Conservation (phyloP, 495 filamentous ascomycete species). For the Delitschia confertaspora region DNA sequence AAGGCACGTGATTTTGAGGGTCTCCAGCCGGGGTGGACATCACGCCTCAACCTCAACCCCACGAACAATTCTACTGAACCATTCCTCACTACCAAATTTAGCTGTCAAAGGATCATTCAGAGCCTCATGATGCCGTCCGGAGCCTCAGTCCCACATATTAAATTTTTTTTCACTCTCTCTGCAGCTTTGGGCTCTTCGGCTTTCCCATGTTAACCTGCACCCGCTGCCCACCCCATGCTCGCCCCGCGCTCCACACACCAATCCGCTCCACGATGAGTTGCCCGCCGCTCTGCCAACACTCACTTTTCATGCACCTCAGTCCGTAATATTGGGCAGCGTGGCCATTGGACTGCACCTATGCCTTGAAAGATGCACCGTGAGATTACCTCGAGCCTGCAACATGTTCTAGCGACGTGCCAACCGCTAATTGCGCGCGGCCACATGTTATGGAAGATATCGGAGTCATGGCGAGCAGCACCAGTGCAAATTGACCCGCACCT, state of each 20-base stretch:
- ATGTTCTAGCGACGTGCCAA: constrained; percentile 18
- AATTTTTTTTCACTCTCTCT: too few relatives aligned
- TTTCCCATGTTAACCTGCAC: too few relatives aligned
- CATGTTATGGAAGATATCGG: constrained; percentile 20
- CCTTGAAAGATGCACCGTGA: constrained; percentile 25
- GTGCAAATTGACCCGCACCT: constrained; percentile 27
- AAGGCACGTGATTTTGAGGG: too few relatives aligned
- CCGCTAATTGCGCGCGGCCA: constrained; percentile 29
- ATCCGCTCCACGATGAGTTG: constrained; percentile 15
- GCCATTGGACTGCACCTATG: constrained; percentile 21
- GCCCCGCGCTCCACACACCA: constrained; percentile 17
- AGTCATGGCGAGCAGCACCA: constrained; percentile 24
- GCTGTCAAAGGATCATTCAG: too few relatives aligned
- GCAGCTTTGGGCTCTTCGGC: constrained; percentile 1
- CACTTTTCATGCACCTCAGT: constrained; percentile 4
- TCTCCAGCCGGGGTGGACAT: too few relatives aligned
- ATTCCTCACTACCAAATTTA: too few relatives aligned
- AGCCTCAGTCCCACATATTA: too few relatives aligned
- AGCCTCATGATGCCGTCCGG: too few relatives aligned
- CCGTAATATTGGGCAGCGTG: constrained; percentile 19
- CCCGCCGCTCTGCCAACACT: constrained; percentile 17
- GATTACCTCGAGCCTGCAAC: constrained; percentile 27
- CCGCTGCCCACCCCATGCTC: neutral
- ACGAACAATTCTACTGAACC: too few relatives aligned
- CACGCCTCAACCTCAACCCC: too few relatives aligned